phyloP scores from a whole-genome alignment of 164 flowering plant species.

The Nelumbo lutea region DNA sequence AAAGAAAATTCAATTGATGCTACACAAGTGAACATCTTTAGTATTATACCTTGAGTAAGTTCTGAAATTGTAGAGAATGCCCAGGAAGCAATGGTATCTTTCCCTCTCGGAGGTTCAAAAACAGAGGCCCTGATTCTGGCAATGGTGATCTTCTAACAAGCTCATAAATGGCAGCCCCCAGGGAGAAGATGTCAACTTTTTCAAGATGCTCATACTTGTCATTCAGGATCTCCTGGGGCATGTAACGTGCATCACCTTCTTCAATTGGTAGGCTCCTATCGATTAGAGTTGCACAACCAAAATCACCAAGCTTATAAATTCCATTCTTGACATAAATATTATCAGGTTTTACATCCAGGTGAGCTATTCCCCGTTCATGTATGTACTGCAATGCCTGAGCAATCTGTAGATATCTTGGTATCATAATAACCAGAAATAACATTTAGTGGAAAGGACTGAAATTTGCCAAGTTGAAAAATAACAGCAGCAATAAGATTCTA shows the following conservation, averaged over 20 bases:
- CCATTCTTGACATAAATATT: constrained; percentile 89
- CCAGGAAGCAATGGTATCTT: constrained; percentile 88
- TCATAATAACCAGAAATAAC: constrained; percentile 1
- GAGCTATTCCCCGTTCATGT: constrained; percentile 78
- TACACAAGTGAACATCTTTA: neutral
- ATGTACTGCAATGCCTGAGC: constrained; percentile 76
- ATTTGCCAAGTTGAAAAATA: neutral
- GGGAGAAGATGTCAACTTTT: constrained; percentile 85
- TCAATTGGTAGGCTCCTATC: constrained; percentile 76
- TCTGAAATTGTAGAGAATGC: constrained; percentile 76
- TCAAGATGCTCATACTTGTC: constrained; percentile 79
- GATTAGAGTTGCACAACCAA: constrained; percentile 86
- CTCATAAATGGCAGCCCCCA: constrained; percentile 82
- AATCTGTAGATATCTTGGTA: constrained; percentile 40
- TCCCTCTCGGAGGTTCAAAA: constrained; percentile 62
- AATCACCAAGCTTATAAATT: constrained; percentile 90
- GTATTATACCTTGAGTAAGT: constrained; percentile 68
- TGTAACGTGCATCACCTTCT: constrained; percentile 96
- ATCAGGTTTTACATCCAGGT: constrained; percentile 87
- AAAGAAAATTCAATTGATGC: neutral
- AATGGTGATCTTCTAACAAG: constrained; percentile 68
- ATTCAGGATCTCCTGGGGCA: constrained; percentile 92
- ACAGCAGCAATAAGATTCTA: too few species aligned
- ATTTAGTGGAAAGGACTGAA: neutral
- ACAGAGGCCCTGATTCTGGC: constrained; percentile 66